Evolutionary conservation across 2,329 filamentous ascomycete species (phyloP), one percentile per base, ranked within the genome.

Genomic region (Microsporum canis): DNA sequence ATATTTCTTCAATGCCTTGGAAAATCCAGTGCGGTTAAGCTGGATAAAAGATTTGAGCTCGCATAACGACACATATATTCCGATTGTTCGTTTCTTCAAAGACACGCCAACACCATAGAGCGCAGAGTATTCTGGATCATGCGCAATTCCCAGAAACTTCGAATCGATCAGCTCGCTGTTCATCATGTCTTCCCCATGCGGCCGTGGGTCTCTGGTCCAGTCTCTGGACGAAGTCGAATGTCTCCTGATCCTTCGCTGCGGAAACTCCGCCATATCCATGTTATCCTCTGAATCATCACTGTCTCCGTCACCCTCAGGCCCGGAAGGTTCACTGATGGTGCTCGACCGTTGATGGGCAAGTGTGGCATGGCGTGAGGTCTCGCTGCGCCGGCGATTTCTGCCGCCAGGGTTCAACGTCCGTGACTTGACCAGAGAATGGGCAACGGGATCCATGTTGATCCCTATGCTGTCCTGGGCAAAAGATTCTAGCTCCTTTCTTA

Each of bases 1-100:
- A 70, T 94, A 99, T 75, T 99, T 99, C 77, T 99, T 99, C 66
- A 97, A 77, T 0, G 95, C 91, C 76, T 99, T 99, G 69, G 87
- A 84, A 76, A 99, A 99, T 10, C 94, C 94, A 0, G 94, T 99
- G 75, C 88, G 88, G 80, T 99, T 99, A 64, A 99, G 84, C 76
- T 97, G 92, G 60, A 91, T 86, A 70, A 91, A 99, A 1, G 92
- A 97, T 71, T 96, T 95, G 69, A 99, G 83, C 73, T 96, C 94
- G 76, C 92, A 96, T 17, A 97, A 79, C 66, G 89, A 88, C 53
- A 99, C 94, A 71, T 96, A 99, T 63, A 91, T 79, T 71, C 85
- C 85, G 66, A 95, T 85, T 60, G 90, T 87, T 60, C 91, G 85
- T 78, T 96, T 96, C 80, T 97, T 97, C 65, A 99, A 77, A 69